phyloP scores from a whole-genome alignment of 306 rosid genomes.

The Trifolium subterraneum region DNA sequence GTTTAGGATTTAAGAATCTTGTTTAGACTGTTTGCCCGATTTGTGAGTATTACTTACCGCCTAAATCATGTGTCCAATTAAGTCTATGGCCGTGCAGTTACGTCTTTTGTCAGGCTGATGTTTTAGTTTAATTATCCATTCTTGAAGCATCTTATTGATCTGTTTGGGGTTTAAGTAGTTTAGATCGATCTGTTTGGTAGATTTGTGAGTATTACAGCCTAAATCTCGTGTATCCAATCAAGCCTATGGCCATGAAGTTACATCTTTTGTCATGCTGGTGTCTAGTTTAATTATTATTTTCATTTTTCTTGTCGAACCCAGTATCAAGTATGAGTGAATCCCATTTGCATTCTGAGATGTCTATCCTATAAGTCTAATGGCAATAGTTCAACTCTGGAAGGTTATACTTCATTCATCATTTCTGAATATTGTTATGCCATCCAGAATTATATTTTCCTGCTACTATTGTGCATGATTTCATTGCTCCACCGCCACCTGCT shows the following conservation, averaged over 20 bases:
- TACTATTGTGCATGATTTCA: background rate
- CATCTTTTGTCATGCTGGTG: background rate
- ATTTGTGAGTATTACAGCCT: background rate
- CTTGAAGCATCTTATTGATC: no score
- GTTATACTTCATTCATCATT: background rate
- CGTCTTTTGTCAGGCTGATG: background rate
- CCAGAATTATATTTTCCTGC: background rate
- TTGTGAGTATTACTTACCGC: background rate
- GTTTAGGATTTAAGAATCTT: no score
- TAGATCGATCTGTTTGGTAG: background rate
- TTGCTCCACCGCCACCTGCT: background rate
- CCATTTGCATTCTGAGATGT: background rate
- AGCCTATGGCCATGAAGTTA: background rate
- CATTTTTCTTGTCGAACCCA: background rate
- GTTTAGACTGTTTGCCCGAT: constrained; percentile 12
- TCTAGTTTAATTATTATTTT: background rate
- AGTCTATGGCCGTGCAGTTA: background rate
- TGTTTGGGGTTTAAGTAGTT: background rate
- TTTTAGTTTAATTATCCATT: background rate
- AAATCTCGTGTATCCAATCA: background rate
- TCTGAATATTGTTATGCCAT: background rate
- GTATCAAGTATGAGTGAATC: background rate
- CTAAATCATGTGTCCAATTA: background rate
- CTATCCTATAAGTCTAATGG: background rate
- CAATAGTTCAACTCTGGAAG: background rate